Evolutionary conservation across 208 protist species (phyloP), one percentile per base, ranked within the genome.

Genomic region (Herpetomonas tarakana): DNA sequence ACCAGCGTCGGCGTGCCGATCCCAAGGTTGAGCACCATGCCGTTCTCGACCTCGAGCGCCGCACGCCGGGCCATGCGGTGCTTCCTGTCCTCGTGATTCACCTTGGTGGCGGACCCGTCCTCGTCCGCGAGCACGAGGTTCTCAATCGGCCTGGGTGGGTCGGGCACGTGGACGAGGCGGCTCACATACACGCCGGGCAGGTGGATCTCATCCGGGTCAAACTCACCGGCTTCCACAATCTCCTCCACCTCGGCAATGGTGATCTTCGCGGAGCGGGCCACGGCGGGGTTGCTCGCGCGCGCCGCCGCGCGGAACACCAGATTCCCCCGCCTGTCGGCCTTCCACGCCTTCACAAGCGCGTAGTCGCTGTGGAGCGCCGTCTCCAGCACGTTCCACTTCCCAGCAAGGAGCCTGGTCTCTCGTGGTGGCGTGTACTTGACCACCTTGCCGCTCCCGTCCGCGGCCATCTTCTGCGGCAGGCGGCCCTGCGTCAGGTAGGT

Each of bases 1-100:
- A 93, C 90, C 0, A 98, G 65, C 22, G 95, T 98, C n/a, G 97
- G 97, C 21, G 98, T 95, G 31, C 97, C 97, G 35, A 98, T 97
- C 41, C 97, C 97, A 1, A 98, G 71, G 65, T 98, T 98, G 31
- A 96, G 82, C 38, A 93, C 87, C 91, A 97, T 97, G n/a, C 96
- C 93, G 57, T 98, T 86, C 64, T 89, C 19, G 49, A 98, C 88
- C 69, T 98, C 96, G 24, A 97, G 63, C 9, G 96, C 97, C 7
- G 96, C 96, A 26, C 97, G 82, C 11, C 84, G 68, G 3, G 91
- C 94, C 44, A 98, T 98, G 52, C 97, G 94, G 61, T 65, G 56
- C 58, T 77, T 76, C n/a, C 62, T 58, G 47, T 70, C 63, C 19
- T 57, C 50, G 39, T 83, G 57, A 18, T 67, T 31, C 0, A 49